phyloP scores from a whole-genome alignment of 768 basidiomycete genomes.

The Lepiota venenata region DNA sequence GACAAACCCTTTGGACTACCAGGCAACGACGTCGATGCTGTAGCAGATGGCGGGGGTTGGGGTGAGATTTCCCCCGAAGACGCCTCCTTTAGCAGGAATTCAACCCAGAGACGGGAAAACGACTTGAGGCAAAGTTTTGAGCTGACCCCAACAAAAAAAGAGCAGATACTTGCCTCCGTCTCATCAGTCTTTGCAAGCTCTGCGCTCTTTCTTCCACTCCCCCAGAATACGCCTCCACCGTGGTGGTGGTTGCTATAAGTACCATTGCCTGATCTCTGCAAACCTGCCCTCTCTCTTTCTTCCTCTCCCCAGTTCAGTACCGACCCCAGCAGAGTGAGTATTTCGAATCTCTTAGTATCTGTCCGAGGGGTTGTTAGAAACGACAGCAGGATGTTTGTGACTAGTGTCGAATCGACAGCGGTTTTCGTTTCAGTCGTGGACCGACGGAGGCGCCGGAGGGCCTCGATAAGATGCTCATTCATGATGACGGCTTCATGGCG shows the following conservation, averaged over 20 bases:
- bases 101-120: slow-evolving; percentile 96
- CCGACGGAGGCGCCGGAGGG: slow-evolving; percentile 88
- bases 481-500: slow-evolving; percentile 97
- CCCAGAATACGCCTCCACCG: slow-evolving; percentile 35
- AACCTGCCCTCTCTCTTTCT: slow-evolving; percentile 89
- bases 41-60: slow-evolving; percentile 18
- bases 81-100: slow-evolving; percentile 94
- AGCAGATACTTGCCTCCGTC: slow-evolving; percentile 58
- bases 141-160: neutral
- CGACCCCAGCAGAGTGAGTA: slow-evolving; percentile 84
- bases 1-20: slow-evolving; percentile 24
- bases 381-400: slow-evolving; percentile 89
- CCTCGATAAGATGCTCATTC: slow-evolving; percentile 97
- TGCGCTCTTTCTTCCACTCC: slow-evolving; percentile 36
- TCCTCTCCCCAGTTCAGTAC: slow-evolving; percentile 91
- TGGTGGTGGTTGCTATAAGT: slow-evolving; percentile 11
- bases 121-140: slow-evolving; percentile 51
- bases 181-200: slow-evolving; percentile 81
- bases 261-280: slow-evolving; percentile 51
- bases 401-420: slow-evolving; percentile 82
- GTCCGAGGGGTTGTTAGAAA: slow-evolving; percentile 89
- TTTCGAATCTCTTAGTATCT: slow-evolving; percentile 95
- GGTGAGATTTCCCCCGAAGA: slow-evolving; percentile 37
- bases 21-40: slow-evolving; percentile 30
- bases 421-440: slow-evolving; percentile 80